Evolutionary conservation across 2,329 filamentous ascomycete genomes (phyloP).

Genomic region (Hortaea werneckii): DNA sequence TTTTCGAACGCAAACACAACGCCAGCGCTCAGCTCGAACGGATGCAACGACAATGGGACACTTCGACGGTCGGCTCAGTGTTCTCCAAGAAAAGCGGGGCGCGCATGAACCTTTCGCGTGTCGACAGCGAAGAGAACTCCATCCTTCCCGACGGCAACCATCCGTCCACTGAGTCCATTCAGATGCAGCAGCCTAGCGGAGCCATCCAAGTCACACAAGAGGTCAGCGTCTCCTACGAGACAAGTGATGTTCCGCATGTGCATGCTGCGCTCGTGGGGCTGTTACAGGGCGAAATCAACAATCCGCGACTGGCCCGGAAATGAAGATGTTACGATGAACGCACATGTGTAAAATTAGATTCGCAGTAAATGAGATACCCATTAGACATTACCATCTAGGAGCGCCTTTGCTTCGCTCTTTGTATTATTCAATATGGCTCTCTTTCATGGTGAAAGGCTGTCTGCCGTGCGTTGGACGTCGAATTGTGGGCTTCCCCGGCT

Average conservation of each 20-base stretch:
- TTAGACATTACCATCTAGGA: background rate
- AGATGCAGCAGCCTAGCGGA: background rate
- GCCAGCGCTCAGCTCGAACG: background rate
- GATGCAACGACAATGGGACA: conserved; percentile 1
- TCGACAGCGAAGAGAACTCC: conserved; percentile 8
- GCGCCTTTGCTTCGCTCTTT: background rate
- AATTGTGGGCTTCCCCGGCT: too few species aligned
- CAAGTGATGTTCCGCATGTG: conserved; percentile 14
- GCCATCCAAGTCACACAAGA: conserved; percentile 11
- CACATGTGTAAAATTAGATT: background rate
- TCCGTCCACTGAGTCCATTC: background rate
- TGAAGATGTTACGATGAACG: conserved; percentile 1
- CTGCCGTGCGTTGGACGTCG: too few species aligned
- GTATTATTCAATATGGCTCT: too few species aligned
- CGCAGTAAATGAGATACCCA: background rate
- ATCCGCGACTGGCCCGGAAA: conserved; percentile 9
- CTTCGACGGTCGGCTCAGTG: conserved; percentile 1
- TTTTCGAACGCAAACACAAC: conserved; percentile 10
- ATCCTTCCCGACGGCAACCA: conserved; percentile 4
- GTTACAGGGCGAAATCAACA: conserved; percentile 14
- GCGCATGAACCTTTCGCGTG: conserved; percentile 4
- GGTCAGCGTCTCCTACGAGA: conserved; percentile 12
- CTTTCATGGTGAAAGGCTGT: too few species aligned
- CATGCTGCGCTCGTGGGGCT: conserved; percentile 23
- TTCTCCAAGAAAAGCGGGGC: conserved; percentile 4